Evolutionary conservation across 352 stramenopile genomes (phyloP), one percentile per base, ranked within the genome.

Genomic region (Discostella stelligera): DNA sequence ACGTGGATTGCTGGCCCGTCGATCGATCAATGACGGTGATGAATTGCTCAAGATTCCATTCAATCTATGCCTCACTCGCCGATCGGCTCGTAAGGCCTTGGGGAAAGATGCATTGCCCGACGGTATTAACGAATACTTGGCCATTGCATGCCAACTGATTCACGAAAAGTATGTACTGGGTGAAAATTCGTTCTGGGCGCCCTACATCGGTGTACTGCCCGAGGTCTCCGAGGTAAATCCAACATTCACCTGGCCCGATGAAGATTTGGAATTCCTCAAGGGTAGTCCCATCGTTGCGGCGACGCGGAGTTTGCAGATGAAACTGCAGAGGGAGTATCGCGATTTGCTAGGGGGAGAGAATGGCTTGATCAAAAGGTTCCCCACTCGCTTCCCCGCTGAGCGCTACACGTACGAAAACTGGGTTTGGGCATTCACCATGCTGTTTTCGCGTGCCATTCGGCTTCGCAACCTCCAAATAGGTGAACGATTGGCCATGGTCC

Each of bases 41-140:
- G 81, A 91, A 70, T 68, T 94, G 14, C 58, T 93, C 2, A 86
- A 84, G 58, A 86, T 94, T 53, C 87, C 89, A 3, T 58, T 92
- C 8, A 71, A 89, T 61, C 53, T 94, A 30, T 94, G 89, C 37
- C 61, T 94, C 21, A 94, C 89, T 18, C 91, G 90, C 56, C 61
- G 53, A 41, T 86, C 85, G 6, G 89, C 89, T 14, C 64, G 82
- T 21, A 87, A 89, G 55, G 80, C 87, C 14, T 50, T 91, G 0
- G 87, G 85, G 16, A 88, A 85, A 48, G 86, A 90, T 80, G 80
- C 77, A 10, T 68, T 92, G n/a, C 58, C 72, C 6, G 54, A 66
- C n/a, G 82, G 88, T 10, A 90, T 94, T 37, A 94, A 94, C 73
- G 93, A 96, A 76, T 96, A 95, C 74, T 76, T 96, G 59, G 90